Conservation (phyloP, 805 yeast species). For the Metschnikowia similis region DNA sequence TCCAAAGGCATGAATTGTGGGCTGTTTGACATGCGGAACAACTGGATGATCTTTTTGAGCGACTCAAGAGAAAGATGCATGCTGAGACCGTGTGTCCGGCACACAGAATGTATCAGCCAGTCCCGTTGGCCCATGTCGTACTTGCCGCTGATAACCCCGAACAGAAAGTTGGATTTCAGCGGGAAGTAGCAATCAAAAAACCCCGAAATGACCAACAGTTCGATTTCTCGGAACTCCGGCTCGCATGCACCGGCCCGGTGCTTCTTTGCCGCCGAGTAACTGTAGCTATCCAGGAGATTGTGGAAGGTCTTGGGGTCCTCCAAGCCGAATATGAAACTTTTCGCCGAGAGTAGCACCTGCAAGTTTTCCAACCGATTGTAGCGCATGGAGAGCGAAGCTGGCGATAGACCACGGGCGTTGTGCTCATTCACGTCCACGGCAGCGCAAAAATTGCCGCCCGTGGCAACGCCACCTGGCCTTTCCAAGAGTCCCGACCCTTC, state of each 20-base stretch:
- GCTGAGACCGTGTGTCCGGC: slow-evolving; percentile 3
- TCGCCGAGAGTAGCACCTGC: slow-evolving; percentile 43
- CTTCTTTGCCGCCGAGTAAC: slow-evolving; percentile 28
- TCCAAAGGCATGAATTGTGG: slow-evolving; percentile 24
- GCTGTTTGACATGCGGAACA: slow-evolving; percentile 27
- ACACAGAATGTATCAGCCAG: slow-evolving; percentile 25
- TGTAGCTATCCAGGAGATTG: slow-evolving; percentile 37
- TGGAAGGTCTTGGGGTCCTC: slow-evolving; percentile 33
- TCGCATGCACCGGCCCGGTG: slow-evolving; percentile 9
- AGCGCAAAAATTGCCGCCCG: background rate
- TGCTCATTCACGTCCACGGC: slow-evolving; percentile 50
- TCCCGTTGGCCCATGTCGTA: slow-evolving; percentile 28
- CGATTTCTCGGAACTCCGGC: slow-evolving; percentile 22
- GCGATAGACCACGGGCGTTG: slow-evolving; percentile 58
- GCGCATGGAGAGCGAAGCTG: slow-evolving; percentile 66
- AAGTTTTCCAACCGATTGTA: slow-evolving; percentile 65
- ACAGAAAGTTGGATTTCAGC: background rate
- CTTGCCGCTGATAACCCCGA: slow-evolving; percentile 31
- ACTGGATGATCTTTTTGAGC: slow-evolving; percentile 11
- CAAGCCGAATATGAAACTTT: slow-evolving; percentile 36
- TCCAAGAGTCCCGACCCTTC: slow-evolving; percentile 23
- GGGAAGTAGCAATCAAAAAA: slow-evolving; percentile 24
- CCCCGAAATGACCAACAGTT: slow-evolving; percentile 17
- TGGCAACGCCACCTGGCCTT: slow-evolving; percentile 16
- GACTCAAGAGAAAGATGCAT: slow-evolving; percentile 10